Evolutionary conservation across 2,329 filamentous ascomycete genomes (phyloP).

Genomic region (Fusarium nelsonii): DNA sequence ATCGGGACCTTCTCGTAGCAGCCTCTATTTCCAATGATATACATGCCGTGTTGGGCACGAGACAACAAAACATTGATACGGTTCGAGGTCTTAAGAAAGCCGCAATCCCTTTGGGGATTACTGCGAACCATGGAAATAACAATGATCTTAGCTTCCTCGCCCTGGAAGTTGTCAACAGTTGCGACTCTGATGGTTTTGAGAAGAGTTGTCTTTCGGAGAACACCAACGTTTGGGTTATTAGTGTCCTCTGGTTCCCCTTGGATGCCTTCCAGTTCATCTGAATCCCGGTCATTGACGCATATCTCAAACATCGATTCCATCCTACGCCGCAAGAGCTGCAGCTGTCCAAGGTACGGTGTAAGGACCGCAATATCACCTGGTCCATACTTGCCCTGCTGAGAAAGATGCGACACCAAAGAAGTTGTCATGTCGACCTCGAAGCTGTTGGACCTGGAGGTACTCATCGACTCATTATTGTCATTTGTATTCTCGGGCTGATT

Average conservation of each 20-base stretch:
- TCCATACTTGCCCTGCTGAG: background rate
- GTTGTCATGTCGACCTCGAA: constrained; percentile 6
- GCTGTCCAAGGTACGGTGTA: constrained; percentile 1
- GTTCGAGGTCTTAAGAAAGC: constrained; percentile 7
- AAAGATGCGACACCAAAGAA: constrained; percentile 1
- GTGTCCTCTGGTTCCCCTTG: background rate
- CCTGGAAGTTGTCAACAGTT: constrained; percentile 13
- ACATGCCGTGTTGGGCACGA: constrained; percentile 1
- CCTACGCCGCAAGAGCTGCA: constrained; percentile 3
- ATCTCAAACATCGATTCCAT: constrained; percentile 17
- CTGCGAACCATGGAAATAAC: constrained; percentile 3
- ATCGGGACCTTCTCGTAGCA: constrained; percentile 2
- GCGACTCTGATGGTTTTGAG: constrained; percentile 9
- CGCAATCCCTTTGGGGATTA: background rate
- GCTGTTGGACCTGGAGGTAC: background rate
- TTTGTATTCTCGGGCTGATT: background rate
- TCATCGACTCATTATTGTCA: background rate
- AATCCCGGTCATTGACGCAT: constrained; percentile 2
- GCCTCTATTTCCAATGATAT: background rate
- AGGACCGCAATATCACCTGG: constrained; percentile 9
- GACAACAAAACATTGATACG: constrained; percentile 2
- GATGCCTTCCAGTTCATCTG: background rate
- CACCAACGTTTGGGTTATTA: rapidly evolving
- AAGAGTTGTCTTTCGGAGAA: background rate
- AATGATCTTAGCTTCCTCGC: constrained; percentile 4